Percentiles rank a stretch among this genome's conserved stretches.
phyloP scores from a whole-genome alignment of 2,329 filamentous ascomycete species.

The Diaporthe velutina region DNA sequence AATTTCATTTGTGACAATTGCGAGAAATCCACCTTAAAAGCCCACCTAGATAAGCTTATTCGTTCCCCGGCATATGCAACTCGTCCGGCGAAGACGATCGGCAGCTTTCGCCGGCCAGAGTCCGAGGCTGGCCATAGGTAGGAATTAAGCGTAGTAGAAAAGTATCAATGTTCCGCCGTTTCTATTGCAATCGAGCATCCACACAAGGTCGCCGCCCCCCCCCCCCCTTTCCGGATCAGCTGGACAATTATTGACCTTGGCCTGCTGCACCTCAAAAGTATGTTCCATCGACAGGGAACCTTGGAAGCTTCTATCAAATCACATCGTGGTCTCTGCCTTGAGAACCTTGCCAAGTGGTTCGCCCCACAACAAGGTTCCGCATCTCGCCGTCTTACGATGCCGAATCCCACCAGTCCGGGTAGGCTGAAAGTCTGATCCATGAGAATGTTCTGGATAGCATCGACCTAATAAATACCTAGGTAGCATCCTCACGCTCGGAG shows the following conservation, averaged over 20 bases:
- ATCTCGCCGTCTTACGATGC: not conserved
- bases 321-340: not conserved
- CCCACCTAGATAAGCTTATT: not conserved
- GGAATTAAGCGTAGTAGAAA: not conserved
- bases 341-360: not conserved
- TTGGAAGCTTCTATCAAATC: not conserved
- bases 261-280: not conserved
- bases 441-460: not conserved
- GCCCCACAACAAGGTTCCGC: conserved; percentile 5
- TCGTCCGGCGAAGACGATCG: not conserved
- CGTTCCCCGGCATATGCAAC: not conserved
- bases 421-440: not conserved
- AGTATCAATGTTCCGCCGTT: not conserved
- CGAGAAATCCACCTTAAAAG: not conserved
- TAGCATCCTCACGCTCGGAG: not conserved
- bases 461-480: not conserved
- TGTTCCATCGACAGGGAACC: not conserved
- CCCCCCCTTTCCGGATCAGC: too few species aligned
- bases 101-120: not conserved
- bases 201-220: not conserved
- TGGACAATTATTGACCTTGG: not conserved
- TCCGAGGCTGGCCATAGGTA: not conserved
- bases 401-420: not conserved
- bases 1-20: not conserved
- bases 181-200: not conserved